These are phyloP conservation scores for Trichoderma sp. DNA, from an alignment of 2,329 filamentous ascomycete genomes.

Conservation along the genomic window DNA sequence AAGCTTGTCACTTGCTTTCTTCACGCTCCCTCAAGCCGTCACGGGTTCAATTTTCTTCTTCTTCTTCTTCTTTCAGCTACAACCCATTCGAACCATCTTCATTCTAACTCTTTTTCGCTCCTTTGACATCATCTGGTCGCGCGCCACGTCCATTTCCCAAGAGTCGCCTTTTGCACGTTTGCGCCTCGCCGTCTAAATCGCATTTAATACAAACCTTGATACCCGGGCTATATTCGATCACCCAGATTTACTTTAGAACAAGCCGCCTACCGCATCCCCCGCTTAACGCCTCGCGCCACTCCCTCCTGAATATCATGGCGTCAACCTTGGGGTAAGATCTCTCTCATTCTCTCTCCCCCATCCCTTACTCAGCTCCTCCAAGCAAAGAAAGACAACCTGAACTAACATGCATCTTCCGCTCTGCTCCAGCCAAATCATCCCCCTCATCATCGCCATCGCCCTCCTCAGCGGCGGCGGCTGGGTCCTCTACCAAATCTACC, in stretches of 20 bases:
- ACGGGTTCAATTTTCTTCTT: not conserved
- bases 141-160: not conserved
- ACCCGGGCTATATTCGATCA: not conserved
- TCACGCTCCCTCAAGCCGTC: not conserved
- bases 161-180: not conserved
- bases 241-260: not conserved
- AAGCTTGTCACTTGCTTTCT: not conserved
- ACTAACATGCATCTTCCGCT: not conserved
- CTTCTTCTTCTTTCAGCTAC: no score
- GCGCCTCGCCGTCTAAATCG: not conserved
- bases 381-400: not conserved
- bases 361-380: not conserved
- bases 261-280: not conserved
- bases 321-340: slow-evolving; percentile 1
- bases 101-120: not conserved
- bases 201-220: not conserved
- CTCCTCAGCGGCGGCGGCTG: slow-evolving; percentile 60
- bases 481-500: slow-evolving; percentile 71
- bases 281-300: not conserved
- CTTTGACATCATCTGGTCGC: slow-evolving; percentile 2
- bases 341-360: not conserved
- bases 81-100: no score
- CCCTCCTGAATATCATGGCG: not conserved
- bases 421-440: slow-evolving; percentile 57
- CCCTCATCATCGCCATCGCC: slow-evolving; percentile 65